Evolutionary conservation across 2,329 filamentous ascomycete genomes (phyloP), one percentile per base, ranked within the genome.

Genomic region (Plectosphaerella plurivora): DNA sequence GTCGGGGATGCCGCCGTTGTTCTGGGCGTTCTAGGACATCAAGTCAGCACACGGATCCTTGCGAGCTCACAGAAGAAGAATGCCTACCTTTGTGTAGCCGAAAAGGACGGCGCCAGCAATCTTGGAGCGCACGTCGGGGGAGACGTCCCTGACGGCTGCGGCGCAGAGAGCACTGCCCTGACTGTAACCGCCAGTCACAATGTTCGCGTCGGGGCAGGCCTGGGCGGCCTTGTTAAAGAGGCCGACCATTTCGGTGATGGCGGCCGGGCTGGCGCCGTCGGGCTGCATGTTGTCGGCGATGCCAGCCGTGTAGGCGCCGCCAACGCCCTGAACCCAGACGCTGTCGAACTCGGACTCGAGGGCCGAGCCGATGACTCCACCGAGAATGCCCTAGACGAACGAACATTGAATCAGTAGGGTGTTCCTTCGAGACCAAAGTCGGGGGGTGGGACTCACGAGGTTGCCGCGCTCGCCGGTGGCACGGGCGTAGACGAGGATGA

Each of bases 261-360:
- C 65, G 1, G 57, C 57, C 6, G 55, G 49, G 11, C 62, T 62
- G 4, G 65, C 65, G 2, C 71, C 70, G 3, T 58, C 56, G n/a
- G 57, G 56, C 9, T 61, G 58, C 22, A 63, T 55, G 53, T 72
- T 73, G 25, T 64, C 61, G 1, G 56, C 49, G 0, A 74, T 35
- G 1, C 53, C 54, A 0, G 71, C 72, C 1, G 53, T 60, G 59
- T 77, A 77, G 3, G 60, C 53, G 33, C 62, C 63, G 4, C 68
- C 68, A n/a, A 77, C 70, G 12, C 74, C 74, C 56, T 77, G 73
- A 22, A 74, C 66, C 68, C 68, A 71, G 51, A 72, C 54, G n/a
- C 59, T 56, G 46, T 62, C 61, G 33, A 62, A 65, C 20, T 51
- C 49, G 15, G 44, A 37, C 37, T 65, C 61, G 2, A 72, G 61